Percentiles rank a stretch among this genome's conserved stretches.
phyloP scores from a whole-genome alignment of 441 rosid species.

The Caryocar brasiliense region DNA sequence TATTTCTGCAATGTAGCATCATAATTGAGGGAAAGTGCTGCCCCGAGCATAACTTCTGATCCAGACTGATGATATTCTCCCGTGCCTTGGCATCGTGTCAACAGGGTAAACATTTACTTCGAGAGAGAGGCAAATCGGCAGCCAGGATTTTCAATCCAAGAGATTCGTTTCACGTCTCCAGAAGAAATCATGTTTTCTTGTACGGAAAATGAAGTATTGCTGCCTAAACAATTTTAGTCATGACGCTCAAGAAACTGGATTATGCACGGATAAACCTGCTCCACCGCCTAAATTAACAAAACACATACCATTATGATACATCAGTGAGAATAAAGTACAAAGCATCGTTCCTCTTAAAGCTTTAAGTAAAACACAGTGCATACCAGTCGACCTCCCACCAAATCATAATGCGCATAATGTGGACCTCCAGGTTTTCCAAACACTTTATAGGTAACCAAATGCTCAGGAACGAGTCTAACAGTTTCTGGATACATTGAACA shows the following conservation, averaged over 20 bases:
- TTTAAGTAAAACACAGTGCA: constrained; percentile 1
- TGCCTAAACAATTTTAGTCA: constrained; percentile 22
- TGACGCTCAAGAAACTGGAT: constrained; percentile 47
- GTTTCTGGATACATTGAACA: constrained; percentile 43
- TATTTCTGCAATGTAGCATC: no score
- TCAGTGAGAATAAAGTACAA: not conserved
- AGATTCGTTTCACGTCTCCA: not conserved
- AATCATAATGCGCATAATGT: constrained; percentile 66
- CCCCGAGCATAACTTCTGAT: not conserved
- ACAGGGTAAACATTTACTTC: not conserved
- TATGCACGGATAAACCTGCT: constrained; percentile 80
- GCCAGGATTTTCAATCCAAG: not conserved
- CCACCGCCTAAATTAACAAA: constrained; percentile 51
- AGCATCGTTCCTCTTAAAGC: not conserved
- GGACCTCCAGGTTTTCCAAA: constrained; percentile 69
- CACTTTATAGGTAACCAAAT: constrained; percentile 60
- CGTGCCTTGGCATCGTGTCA: not conserved
- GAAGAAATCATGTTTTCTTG: not conserved
- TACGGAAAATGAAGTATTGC: not conserved
- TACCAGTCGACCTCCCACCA: constrained; percentile 68
- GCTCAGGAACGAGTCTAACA: constrained; percentile 52
- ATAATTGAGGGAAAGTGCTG: no score
- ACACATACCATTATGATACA: not conserved
- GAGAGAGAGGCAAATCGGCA: not conserved
- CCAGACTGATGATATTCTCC: not conserved